Evolutionary conservation across 2,329 filamentous ascomycete genomes (phyloP).

Genomic region (Pestalotiopsis sp.): DNA sequence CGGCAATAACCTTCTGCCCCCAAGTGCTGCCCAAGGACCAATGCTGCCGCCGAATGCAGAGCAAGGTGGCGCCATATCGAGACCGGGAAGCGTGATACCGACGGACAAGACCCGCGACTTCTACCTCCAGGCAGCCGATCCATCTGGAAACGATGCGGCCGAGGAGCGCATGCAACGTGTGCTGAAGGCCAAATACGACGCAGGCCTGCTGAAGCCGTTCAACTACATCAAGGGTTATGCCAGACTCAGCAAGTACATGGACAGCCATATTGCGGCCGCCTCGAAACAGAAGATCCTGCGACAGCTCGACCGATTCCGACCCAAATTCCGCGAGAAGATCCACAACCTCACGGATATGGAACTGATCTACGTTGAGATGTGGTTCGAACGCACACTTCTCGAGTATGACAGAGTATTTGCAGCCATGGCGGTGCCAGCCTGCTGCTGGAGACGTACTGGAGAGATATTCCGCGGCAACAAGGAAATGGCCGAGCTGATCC

Average conservation of each 20-base stretch:
- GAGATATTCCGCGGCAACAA: slow-evolving; percentile 98
- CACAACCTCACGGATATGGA: slow-evolving; percentile 92
- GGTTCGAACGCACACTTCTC: slow-evolving; percentile 96
- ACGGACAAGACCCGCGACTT: slow-evolving; percentile 82
- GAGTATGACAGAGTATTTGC: slow-evolving; percentile 98
- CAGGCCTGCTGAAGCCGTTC: slow-evolving; percentile 91
- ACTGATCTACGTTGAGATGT: slow-evolving; percentile 95
- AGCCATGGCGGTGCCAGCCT: slow-evolving; percentile 97
- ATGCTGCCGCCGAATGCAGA: slow-evolving; percentile 53
- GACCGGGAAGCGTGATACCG: slow-evolving; percentile 62
- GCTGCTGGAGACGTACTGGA: slow-evolving; percentile 93
- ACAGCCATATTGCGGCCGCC: slow-evolving; percentile 78
- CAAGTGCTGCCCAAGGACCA: slow-evolving; percentile 39
- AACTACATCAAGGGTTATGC: slow-evolving; percentile 98
- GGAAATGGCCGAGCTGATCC: slow-evolving; percentile 96
- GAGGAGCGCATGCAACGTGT: slow-evolving; percentile 96
- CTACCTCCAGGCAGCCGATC: slow-evolving; percentile 95
- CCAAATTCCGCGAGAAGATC: slow-evolving; percentile 94
- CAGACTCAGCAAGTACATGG: slow-evolving; percentile 87
- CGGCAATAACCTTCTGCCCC: slow-evolving; percentile 34
- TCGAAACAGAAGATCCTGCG: slow-evolving; percentile 90
- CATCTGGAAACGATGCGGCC: slow-evolving; percentile 80
- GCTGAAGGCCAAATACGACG: slow-evolving; percentile 93
- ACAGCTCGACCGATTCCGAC: slow-evolving; percentile 89
- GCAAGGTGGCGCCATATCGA: slow-evolving; percentile 58